Evolutionary conservation across 116 monocot genomes (phyloP).

Genomic region (Phalaenopsis hybrid): DNA sequence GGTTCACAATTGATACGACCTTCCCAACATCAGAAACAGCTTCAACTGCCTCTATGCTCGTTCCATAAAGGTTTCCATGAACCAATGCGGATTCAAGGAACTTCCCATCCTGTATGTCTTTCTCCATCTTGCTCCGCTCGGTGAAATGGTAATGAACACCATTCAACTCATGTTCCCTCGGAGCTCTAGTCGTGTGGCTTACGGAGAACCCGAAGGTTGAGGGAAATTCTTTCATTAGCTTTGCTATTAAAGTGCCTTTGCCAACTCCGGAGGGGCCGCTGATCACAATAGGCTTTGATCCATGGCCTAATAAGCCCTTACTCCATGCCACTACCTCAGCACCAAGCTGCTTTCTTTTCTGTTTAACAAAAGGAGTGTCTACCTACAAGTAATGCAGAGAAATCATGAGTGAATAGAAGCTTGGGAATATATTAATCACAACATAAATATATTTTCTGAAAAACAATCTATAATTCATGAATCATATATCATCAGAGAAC

Average conservation of each 20-base stretch:
- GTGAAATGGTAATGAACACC: conserved; percentile 92
- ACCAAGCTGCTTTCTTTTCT: conserved; percentile 49
- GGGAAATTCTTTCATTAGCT: conserved; percentile 84
- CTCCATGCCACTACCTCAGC: conserved; percentile 91
- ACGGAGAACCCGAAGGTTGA: conserved; percentile 94
- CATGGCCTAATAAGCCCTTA: conserved; percentile 51
- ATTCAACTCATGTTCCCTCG: conserved; percentile 71
- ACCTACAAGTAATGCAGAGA: conserved; percentile 32
- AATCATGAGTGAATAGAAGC: not conserved
- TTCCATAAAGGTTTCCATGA: conserved; percentile 98
- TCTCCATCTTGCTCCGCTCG: conserved; percentile 65
- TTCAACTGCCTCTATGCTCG: conserved; percentile 91
- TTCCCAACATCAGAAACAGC: conserved; percentile 78
- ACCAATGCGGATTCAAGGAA: conserved; percentile 86
- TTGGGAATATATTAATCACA: not conserved
- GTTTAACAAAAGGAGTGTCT: conserved; percentile 68
- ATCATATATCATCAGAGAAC: not conserved
- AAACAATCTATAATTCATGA: not conserved
- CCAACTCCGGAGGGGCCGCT: conserved; percentile 93
- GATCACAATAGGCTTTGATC: conserved; percentile 69
- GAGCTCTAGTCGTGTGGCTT: conserved; percentile 85
- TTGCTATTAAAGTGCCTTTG: conserved; percentile 79
- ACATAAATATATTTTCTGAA: not conserved
- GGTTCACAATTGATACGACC: conserved; percentile 28
- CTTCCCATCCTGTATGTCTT: conserved; percentile 75